Base-by-base conservation (phyloP, 2,329 filamentous ascomycete genomes). In the Epichloe glyceriae region DNA sequence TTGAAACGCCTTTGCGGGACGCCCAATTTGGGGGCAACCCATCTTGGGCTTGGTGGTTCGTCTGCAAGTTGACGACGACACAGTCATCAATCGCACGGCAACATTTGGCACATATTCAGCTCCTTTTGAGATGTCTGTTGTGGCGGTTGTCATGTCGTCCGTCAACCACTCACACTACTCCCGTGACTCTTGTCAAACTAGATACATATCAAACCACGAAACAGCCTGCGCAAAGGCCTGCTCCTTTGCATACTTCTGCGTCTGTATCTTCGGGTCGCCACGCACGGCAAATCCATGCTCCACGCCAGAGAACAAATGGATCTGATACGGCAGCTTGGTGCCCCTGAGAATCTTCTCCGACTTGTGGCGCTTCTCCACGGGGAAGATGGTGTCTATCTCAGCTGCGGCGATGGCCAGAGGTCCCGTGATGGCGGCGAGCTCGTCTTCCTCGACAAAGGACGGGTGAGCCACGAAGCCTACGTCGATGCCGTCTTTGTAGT, bases 171-270 rank as follows among this genome's bases (percentile, higher is more conserved):
- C 26, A 26, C 26, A 8, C 26, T 26, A 26, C 26, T 26, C 26
- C 26, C 26, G 26, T 26, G 26, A 26, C 26, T 26, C 8, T 14
- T 15, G 2, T 48, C 46, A 48, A 15, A 1, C 30, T 7, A 53
- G 26, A 40, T 51, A 42, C 12, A 82, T 72, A 50, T 85, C 76
- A 61, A 91, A 89, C 85, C 85, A 93, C 52, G 73, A 67, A 49
- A 88, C 75, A 26, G 86, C 85, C 73, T 91, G 86, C 56, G 76
- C 68, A 64, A 90, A 90, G 0, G 87, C 86, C 63, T 82, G 76
- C 69, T 91, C 85, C 73, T 90, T 90, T 34, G 82, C 85, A 62
- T 80, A 90, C 66, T 75, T 80, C 61, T 78, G 68, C 51, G 61
- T 56, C 19, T 69, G 68, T 52, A 74, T 68, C 3, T 67, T 68